Evolutionary conservation across 2,329 filamentous ascomycete species (phyloP).

Genomic region (Diaporthe sp.): DNA sequence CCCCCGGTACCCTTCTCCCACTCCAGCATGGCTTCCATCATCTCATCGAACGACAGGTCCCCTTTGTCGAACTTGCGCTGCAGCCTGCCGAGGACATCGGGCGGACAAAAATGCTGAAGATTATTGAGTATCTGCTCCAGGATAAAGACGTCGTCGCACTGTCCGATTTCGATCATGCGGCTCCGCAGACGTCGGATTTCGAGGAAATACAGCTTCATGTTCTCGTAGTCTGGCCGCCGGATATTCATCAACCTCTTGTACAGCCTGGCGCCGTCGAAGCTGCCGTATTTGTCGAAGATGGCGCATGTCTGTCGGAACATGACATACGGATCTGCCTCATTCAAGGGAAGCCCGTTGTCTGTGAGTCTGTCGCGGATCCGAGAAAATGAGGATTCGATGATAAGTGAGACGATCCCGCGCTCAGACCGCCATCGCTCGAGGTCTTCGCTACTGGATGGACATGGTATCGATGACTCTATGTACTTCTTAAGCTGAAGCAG

Average conservation of each 20-base stretch:
- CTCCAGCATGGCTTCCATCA: not conserved
- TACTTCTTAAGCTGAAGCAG: constrained; percentile 10
- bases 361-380: not conserved
- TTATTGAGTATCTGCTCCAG: not conserved
- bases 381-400: constrained; percentile 3
- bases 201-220: not conserved
- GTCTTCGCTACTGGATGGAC: not conserved
- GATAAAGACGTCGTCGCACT: constrained; percentile 18
- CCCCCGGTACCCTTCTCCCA: not conserved
- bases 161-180: constrained; percentile 16
- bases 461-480: constrained; percentile 15
- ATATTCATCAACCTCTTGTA: constrained; percentile 2
- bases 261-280: not conserved
- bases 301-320: not conserved
- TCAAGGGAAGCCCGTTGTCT: not conserved
- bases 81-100: not conserved
- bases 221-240: not conserved
- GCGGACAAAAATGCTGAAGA: not conserved
- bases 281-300: constrained; percentile 10
- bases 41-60: constrained; percentile 1
- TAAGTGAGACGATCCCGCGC: not conserved
- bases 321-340: not conserved
- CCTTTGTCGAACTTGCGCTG: constrained; percentile 9
- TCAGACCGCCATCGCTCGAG: not conserved
- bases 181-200: constrained; percentile 2